phyloP scores from a whole-genome alignment of 2,329 filamentous ascomycete species.

The Ceratocystis destructans region DNA sequence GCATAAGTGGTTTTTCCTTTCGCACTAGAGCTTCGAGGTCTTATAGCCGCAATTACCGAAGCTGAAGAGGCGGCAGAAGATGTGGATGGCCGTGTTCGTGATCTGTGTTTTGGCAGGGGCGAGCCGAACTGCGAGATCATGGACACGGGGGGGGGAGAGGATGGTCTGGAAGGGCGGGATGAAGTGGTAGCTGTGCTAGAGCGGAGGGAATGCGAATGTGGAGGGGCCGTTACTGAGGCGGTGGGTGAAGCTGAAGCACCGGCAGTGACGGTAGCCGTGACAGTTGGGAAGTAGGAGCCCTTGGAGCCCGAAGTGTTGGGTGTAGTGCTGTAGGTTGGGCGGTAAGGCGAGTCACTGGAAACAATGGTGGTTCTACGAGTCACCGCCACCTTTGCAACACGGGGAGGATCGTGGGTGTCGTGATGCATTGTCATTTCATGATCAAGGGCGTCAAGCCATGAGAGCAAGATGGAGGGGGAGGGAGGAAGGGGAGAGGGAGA shows the following conservation, averaged over 20 bases:
- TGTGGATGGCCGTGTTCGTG: background rate
- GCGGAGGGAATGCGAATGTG: background rate
- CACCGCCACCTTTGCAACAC: slow-evolving; percentile 2
- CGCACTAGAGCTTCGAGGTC: background rate
- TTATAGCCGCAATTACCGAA: background rate
- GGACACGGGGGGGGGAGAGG: slow-evolving; percentile 1
- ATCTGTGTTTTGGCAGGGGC: background rate
- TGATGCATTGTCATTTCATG: slow-evolving; percentile 14
- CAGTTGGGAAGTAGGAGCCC: background rate
- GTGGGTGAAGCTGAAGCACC: background rate
- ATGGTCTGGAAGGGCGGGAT: background rate
- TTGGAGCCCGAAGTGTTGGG: slow-evolving; percentile 7
- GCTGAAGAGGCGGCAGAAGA: background rate
- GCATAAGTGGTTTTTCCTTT: slow-evolving; percentile 12
- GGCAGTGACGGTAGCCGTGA: background rate
- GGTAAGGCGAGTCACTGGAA: slow-evolving; percentile 9
- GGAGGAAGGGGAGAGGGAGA: background rate
- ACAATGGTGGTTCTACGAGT: slow-evolving; percentile 15
- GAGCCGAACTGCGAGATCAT: background rate
- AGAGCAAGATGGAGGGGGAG: background rate
- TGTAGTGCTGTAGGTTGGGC: slow-evolving; percentile 16
- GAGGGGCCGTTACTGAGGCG: background rate
- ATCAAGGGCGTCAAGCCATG: slow-evolving; percentile 8
- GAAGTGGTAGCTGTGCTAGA: background rate
- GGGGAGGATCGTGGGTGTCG: slow-evolving; percentile 10